Evolutionary conservation across 345 rosid species (phyloP).

Genomic region (Jatropha curcas): DNA sequence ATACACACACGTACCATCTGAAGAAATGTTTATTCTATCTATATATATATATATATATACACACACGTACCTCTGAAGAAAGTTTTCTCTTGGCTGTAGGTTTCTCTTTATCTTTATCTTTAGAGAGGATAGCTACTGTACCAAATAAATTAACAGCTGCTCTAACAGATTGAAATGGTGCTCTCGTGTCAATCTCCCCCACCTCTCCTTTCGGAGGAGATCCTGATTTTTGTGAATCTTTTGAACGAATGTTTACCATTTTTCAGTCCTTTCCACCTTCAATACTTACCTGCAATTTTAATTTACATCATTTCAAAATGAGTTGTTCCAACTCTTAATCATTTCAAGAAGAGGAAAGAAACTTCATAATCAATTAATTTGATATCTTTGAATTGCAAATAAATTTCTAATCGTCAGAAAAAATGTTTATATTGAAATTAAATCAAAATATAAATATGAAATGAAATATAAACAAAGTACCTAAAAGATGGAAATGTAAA

Average conservation of each 20-base stretch:
- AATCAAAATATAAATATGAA: no score
- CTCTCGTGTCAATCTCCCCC: slow-evolving; percentile 94
- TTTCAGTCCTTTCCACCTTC: slow-evolving; percentile 9
- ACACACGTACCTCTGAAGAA: slow-evolving; percentile 52
- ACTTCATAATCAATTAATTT: no score
- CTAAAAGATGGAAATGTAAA: no score
- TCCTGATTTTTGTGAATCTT: slow-evolving; percentile 26
- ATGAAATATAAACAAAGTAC: no score
- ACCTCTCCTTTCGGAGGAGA: slow-evolving; percentile 76
- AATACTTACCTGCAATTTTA: neutral
- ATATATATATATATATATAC: no score
- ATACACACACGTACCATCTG: no score
- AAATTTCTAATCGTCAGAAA: no score
- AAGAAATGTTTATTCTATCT: no score
- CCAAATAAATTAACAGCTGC: slow-evolving; percentile 92
- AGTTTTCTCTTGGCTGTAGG: slow-evolving; percentile 25
- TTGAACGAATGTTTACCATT: slow-evolving; percentile 52
- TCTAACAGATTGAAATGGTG: slow-evolving; percentile 88
- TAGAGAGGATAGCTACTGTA: slow-evolving; percentile 52
- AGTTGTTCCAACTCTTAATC: neutral
- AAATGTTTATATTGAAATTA: no score
- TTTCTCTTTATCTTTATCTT: slow-evolving; percentile 24
- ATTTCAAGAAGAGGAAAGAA: neutral
- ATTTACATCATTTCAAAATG: neutral
- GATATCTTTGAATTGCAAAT: no score